Base-by-base conservation (phyloP, 768 basidiomycete genomes). In the Boletus vermiculosoides region DNA sequence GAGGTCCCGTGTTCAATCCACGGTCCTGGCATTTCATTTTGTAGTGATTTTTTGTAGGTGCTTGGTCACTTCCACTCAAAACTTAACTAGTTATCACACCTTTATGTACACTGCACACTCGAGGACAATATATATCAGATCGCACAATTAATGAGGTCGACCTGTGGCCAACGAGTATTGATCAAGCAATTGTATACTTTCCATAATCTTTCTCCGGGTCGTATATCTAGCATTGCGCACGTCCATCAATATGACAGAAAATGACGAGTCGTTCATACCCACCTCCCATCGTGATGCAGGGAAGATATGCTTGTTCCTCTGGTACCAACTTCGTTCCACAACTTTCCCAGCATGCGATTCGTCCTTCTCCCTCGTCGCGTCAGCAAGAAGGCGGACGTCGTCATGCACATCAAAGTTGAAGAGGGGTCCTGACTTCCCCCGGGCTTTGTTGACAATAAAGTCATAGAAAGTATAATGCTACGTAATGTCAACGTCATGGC, bases 331-430 rank as follows among this genome's bases (percentile, higher is more conserved):
- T 60, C 97, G 77, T 73, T 98, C 97, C 7, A 98, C 95, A 11
- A 99, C 97, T 70, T 99, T 99, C 3, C 97, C 97, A 0, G 97
- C 97, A 68, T 99, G 97, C 18, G 92, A 94, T 73, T 99, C 97
- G 64, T 99, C 94, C 74, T 98, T 98, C 74, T 99, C 97, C 63
- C 88, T 84, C 1, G 94, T 93, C 3, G 96, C 97, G 67, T 99
- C 97, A 23, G 92, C 88, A 22, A 98, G 79, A 61, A 99, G 73
- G 18, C 97, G 90, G 5, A 99, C 92, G 70, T 99, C 97, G 69
- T 99, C 97, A 71, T 99, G 97, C 7, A 98, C 97, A 73, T 99
- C 97, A 67, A 99, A 99, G 72, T 90, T 97, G 77, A 99, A 99
- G 54, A 99, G 75, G 6, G 97, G 97, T 0, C 97, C 97, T 0